Percentiles rank a stretch among this genome's conserved stretches.
Evolutionary conservation across 352 stramenopile genomes (phyloP).

Genomic region (Pythium folliculosum): DNA sequence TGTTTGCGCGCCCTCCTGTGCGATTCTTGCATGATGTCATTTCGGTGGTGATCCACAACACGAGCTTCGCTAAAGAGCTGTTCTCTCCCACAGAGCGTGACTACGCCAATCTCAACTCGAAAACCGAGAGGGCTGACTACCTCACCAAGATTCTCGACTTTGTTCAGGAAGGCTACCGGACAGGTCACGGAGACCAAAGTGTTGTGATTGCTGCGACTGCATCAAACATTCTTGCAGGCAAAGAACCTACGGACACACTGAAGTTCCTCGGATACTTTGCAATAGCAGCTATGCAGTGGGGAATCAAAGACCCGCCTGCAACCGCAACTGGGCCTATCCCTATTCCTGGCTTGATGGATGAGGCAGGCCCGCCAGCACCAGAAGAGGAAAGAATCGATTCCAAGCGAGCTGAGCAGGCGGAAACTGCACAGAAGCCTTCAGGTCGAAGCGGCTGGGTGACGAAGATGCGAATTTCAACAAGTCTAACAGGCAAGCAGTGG

Average conservation of each 20-base stretch:
- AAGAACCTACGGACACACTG: constrained; percentile 74
- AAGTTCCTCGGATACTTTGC: constrained; percentile 74
- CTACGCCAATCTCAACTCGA: constrained; percentile 65
- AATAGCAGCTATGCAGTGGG: constrained; percentile 58
- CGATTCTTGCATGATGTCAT: constrained; percentile 84
- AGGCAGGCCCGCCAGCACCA: no score
- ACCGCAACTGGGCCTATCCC: no score
- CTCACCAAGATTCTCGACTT: constrained; percentile 75
- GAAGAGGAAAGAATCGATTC: no score
- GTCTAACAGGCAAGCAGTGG: constrained; percentile 69
- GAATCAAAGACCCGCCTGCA: constrained; percentile 31
- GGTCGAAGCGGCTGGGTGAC: constrained; percentile 57
- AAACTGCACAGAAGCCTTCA: constrained; percentile 17
- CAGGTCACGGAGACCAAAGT: constrained; percentile 22
- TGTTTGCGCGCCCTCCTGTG: constrained; percentile 76
- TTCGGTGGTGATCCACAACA: constrained; percentile 69
- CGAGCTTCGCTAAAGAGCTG: constrained; percentile 52
- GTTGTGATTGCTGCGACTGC: constrained; percentile 71
- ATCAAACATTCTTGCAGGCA: constrained; percentile 77
- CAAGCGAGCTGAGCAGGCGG: no score
- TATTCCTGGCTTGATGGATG: no score
- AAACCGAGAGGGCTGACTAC: constrained; percentile 75
- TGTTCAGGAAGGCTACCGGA: constrained; percentile 59
- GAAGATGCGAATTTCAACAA: constrained; percentile 57
- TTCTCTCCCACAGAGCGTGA: constrained; percentile 56